phyloP scores from a whole-genome alignment of 352 stramenopile genomes.

The Pythium guiyangense region DNA sequence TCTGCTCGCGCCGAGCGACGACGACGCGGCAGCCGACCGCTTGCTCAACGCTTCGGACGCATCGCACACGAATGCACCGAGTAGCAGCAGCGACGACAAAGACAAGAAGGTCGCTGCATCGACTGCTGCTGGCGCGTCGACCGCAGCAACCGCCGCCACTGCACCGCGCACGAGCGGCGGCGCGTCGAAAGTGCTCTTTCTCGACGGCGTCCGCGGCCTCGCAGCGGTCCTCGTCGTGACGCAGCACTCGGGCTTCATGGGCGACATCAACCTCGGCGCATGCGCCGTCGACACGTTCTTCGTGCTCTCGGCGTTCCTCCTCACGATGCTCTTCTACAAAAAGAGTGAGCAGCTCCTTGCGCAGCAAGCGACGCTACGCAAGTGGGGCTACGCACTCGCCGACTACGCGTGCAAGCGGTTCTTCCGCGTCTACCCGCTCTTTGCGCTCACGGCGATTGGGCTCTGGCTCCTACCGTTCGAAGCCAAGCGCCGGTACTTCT shows the following conservation, averaged over 20 bases:
- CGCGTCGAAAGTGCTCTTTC: slow-evolving; percentile 10
- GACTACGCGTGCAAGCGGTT: slow-evolving; percentile 52
- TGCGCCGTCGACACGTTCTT: slow-evolving; percentile 21
- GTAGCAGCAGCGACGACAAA: too few relatives aligned
- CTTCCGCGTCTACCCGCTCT: slow-evolving; percentile 53
- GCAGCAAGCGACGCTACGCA: slow-evolving; percentile 7
- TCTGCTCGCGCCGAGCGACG: too few relatives aligned
- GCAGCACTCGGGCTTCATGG: slow-evolving; percentile 13
- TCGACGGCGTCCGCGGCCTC: slow-evolving; percentile 15
- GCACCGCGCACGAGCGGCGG: too few relatives aligned
- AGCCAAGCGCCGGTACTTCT: slow-evolving; percentile 24
- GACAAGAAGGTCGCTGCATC: too few relatives aligned
- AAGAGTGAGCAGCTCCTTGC: slow-evolving; percentile 15
- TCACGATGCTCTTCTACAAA: slow-evolving; percentile 17
- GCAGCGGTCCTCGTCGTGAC: slow-evolving; percentile 16
- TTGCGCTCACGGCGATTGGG: slow-evolving; percentile 23
- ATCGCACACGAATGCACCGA: too few relatives aligned
- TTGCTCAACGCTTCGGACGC: too few relatives aligned
- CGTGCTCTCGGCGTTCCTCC: slow-evolving; percentile 19
- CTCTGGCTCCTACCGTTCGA: slow-evolving; percentile 27
- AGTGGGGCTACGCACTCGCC: slow-evolving; percentile 11
- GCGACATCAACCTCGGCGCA: slow-evolving; percentile 10
- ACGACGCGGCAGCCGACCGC: too few relatives aligned
- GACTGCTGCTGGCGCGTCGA: too few relatives aligned
- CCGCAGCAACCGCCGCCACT: too few relatives aligned